phyloP scores from a whole-genome alignment of 345 rosid genomes.

The Excoecaria agallocha region DNA sequence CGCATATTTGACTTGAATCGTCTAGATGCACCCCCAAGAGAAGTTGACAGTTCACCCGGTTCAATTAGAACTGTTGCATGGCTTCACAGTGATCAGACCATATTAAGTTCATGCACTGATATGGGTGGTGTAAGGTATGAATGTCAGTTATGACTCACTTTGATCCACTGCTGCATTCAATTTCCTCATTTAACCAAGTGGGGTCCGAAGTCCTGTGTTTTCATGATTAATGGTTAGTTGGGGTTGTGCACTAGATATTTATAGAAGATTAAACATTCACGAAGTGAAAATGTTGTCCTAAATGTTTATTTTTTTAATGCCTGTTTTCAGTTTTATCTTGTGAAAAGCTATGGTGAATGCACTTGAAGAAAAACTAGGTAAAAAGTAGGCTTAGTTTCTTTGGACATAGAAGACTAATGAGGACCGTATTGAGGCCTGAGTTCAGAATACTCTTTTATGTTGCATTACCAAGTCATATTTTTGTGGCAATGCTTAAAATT shows the following conservation, averaged over 20 bases:
- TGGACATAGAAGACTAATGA: neutral
- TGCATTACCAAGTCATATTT: neutral
- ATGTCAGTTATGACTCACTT: neutral
- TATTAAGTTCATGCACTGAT: slow-evolving; percentile 85
- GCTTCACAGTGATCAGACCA: slow-evolving; percentile 97
- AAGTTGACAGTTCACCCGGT: slow-evolving; percentile 82
- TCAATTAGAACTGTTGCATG: slow-evolving; percentile 85
- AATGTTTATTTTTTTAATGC: neutral
- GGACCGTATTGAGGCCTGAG: neutral
- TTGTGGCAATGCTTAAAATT: neutral
- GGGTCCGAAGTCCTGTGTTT: neutral
- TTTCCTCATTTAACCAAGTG: neutral
- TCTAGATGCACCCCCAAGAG: slow-evolving; percentile 85
- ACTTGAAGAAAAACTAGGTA: neutral
- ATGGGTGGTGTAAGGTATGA: slow-evolving; percentile 88
- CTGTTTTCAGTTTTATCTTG: neutral
- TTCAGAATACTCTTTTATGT: neutral
- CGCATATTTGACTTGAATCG: slow-evolving; percentile 86
- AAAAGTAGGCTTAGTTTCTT: neutral
- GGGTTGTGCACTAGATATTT: neutral
- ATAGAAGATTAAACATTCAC: neutral
- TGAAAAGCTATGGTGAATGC: neutral
- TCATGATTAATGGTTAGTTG: neutral
- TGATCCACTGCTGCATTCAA: neutral
- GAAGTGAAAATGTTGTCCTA: too few relatives aligned